phyloP scores from a whole-genome alignment of 257 asterid genomes.

The Solanum chiquidenum region DNA sequence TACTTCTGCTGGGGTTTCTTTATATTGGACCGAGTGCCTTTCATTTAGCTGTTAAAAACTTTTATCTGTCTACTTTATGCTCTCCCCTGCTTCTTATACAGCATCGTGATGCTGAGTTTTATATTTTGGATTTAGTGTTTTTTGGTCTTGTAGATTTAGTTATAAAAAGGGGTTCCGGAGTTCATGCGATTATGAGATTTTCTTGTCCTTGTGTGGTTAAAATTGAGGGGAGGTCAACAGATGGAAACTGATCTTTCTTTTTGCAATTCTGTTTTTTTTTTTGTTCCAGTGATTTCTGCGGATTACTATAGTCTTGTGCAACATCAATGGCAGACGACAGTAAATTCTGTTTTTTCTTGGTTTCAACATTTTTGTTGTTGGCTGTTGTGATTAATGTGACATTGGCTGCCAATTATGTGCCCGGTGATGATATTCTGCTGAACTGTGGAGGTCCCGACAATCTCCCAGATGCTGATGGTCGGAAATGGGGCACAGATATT shows the following conservation, averaged over 20 bases:
- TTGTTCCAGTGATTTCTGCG: neutral
- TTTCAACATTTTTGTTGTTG: neutral
- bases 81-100: neutral
- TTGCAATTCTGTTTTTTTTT: no score
- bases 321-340: neutral
- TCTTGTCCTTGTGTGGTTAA: neutral
- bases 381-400: neutral
- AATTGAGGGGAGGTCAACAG: neutral
- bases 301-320: neutral
- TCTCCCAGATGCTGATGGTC: neutral
- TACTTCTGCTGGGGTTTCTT: neutral
- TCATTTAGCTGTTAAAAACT: neutral
- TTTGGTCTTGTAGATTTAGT: neutral
- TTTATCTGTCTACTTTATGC: neutral
- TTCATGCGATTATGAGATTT: neutral
- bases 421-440: neutral
- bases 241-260: neutral
- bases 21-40: neutral
- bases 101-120: neutral
- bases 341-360: neutral
- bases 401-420: neutral
- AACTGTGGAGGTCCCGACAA: neutral
- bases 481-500: neutral
- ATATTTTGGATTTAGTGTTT: no score
- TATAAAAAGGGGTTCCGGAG: neutral